These are phyloP conservation scores for Chlorophyllum brunneum DNA, from an alignment of 768 basidiomycete genomes.

Conservation along the genomic window DNA sequence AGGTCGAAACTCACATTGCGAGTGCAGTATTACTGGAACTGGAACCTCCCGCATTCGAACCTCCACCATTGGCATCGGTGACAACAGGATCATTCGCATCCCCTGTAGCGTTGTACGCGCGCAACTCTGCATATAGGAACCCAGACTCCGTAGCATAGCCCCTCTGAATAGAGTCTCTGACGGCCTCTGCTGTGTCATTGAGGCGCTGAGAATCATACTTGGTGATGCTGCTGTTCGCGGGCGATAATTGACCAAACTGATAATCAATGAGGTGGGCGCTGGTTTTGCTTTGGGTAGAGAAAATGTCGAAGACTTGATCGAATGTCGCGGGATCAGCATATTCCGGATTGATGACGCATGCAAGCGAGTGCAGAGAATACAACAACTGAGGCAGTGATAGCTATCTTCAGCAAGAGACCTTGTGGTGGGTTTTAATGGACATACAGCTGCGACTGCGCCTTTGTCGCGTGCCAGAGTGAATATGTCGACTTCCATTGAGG, in stretches of 20 bases:
- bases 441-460: constrained; percentile 78
- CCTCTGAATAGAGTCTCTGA: constrained; percentile 41
- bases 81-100: constrained; percentile 19
- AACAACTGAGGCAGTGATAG: constrained; percentile 52
- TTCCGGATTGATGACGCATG: constrained; percentile 72
- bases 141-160: constrained; percentile 44
- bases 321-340: constrained; percentile 63
- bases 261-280: constrained; percentile 53
- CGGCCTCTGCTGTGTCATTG: constrained; percentile 43
- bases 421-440: constrained; percentile 19
- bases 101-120: constrained; percentile 57
- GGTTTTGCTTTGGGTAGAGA: constrained; percentile 61
- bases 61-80: constrained; percentile 20
- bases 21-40: constrained; percentile 48
- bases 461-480: constrained; percentile 77
- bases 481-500: constrained; percentile 61
- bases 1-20: constrained; percentile 58
- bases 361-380: constrained; percentile 68
- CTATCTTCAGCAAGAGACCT: neutral
- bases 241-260: constrained; percentile 59
- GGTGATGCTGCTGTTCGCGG: constrained; percentile 47
- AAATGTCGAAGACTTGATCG: constrained; percentile 63
- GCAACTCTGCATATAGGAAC: constrained; percentile 70
- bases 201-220: constrained; percentile 61
- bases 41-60: constrained; percentile 16